Conservation (phyloP, 805 yeast genomes). For the Candida gorgasii region DNA sequence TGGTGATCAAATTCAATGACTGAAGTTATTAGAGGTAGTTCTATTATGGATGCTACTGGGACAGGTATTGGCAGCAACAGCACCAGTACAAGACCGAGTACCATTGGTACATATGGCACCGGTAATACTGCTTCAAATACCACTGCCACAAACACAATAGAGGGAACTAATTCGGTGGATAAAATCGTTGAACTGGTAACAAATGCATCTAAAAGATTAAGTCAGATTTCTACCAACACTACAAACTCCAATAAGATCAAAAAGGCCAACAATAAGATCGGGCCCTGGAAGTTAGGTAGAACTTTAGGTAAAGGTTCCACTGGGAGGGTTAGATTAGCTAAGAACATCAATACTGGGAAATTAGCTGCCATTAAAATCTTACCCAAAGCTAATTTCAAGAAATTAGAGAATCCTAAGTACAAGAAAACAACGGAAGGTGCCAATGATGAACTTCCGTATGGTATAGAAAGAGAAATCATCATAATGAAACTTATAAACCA, state of each 20-base stretch:
- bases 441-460: constrained; percentile 59
- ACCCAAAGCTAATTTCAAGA: constrained; percentile 73
- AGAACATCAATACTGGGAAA: constrained; percentile 79
- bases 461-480: constrained; percentile 83
- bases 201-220: constrained; percentile 49
- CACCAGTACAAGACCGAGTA: neutral
- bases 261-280: constrained; percentile 60
- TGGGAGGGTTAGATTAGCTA: constrained; percentile 91
- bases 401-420: constrained; percentile 47
- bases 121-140: neutral
- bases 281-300: constrained; percentile 96
- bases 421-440: constrained; percentile 24
- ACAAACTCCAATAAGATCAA: constrained; percentile 44
- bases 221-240: constrained; percentile 49
- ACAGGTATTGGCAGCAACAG: neutral
- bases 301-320: constrained; percentile 97
- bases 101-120: neutral
- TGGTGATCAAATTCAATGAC: constrained; percentile 1
- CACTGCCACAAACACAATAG: neutral
- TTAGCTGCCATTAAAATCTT: constrained; percentile 96
- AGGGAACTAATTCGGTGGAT: constrained; percentile 23
- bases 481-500: constrained; percentile 81
- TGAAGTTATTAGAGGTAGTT: constrained; percentile 5
- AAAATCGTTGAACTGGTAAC: constrained; percentile 47
- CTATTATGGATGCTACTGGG: neutral